These are phyloP conservation scores for Phyllachora maydis DNA, from an alignment of 2,329 filamentous ascomycete species.

Conservation along the genomic window DNA sequence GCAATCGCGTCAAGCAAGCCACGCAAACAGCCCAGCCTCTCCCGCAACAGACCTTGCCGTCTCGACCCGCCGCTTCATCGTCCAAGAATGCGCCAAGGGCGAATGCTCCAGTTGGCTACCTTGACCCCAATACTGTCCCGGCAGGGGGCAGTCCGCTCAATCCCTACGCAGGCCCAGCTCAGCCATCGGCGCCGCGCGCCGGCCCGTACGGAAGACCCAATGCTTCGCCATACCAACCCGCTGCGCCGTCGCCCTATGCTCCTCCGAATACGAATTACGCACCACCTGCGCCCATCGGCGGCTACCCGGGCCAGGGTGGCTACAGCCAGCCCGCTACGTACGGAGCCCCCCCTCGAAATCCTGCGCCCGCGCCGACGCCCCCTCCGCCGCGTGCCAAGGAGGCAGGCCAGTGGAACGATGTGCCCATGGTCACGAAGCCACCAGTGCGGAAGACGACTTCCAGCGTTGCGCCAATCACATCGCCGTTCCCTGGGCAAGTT, in stretches of 20 bases:
- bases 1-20: conserved; percentile 68
- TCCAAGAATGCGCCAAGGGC: conserved; percentile 3
- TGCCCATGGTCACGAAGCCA: conserved; percentile 69
- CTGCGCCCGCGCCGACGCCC: conserved; percentile 43
- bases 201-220: conserved; percentile 26
- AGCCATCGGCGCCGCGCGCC: conserved; percentile 10
- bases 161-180: conserved; percentile 13
- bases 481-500: conserved; percentile 53
- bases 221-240: conserved; percentile 13
- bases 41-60: too few species aligned
- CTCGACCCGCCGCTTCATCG: conserved; percentile 15
- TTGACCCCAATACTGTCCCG: conserved; percentile 19
- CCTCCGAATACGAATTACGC: conserved; percentile 6
- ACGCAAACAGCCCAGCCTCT: conserved; percentile 41
- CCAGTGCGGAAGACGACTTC: conserved; percentile 57
- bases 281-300: conserved; percentile 11
- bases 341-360: conserved; percentile 27
- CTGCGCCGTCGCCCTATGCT: conserved; percentile 12
- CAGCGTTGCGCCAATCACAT: conserved; percentile 43
- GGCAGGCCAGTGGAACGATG: conserved; percentile 82
- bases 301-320: conserved; percentile 23
- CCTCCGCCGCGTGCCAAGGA: conserved; percentile 52
- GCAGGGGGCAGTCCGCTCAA: conserved; percentile 8
- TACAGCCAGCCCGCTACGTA: conserved; percentile 18
- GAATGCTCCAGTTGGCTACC: conserved; percentile 19